Evolutionary conservation across 2,329 filamentous ascomycete genomes (phyloP), one percentile per base, ranked within the genome.

Genomic region (Xylaria sp.): DNA sequence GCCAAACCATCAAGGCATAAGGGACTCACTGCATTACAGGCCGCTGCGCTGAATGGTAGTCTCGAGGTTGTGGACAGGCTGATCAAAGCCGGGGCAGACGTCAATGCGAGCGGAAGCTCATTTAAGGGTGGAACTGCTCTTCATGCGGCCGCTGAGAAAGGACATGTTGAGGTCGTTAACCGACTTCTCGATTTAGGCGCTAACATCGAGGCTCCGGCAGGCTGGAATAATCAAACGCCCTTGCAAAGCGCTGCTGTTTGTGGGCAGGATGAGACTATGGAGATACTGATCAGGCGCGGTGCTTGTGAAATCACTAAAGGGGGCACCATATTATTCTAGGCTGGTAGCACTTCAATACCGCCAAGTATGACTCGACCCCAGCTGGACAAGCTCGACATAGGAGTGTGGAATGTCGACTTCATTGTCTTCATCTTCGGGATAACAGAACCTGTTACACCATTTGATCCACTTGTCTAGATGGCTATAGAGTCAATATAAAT

Each of bases 21-120:
- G 80, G 81, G 64, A 71, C 78, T 69, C 77, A 86, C 72, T 77
- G 82, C 75, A 71, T 81, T 79, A 76, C 84, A 73, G 76, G 74
- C 73, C 68, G 81, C 78, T 76, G 85, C 75, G 23, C 66, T 76
- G 2, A 69, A 3, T 25, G 77, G 77, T 6, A 68, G 69, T 18
- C 2, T 72, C 0, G 66, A 70, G 0, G 63, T 82, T 4, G 74
- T 79, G 6, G 60, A 71, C 3, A 64, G 71, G 0, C 65, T 83
- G 3, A 69, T 83, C 1, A 60, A 66, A 25, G 65, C 71, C 1
- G 78, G 79, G 0, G 78, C 79, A 0, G 72, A 78, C 51, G 63
- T 81, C 1, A 76, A 82, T n/a, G 74, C 71, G 60, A 75, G 63
- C 72, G 76, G 70, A 68, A 74, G 59, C 72, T 80, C 69, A 75